Evolutionary conservation across 148 eudicot genomes (phyloP).

Genomic region (Salicornia ramosissima): DNA sequence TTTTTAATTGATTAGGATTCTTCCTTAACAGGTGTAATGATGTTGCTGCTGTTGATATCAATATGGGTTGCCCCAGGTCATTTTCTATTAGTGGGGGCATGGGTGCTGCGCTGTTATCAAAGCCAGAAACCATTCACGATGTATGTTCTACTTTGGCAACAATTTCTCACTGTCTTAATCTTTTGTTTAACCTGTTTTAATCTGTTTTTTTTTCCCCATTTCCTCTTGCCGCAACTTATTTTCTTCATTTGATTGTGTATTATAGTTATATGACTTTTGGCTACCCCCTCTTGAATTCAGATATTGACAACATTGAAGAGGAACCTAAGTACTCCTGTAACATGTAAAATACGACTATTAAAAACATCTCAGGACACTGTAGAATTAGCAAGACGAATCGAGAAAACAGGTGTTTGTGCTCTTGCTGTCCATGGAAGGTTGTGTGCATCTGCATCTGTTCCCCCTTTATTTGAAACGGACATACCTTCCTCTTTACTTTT

Average conservation of each 20-base stretch:
- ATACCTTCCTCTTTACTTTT: not conserved
- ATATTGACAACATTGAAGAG: constrained; percentile 77
- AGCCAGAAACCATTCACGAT: constrained; percentile 90
- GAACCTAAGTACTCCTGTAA: constrained; percentile 64
- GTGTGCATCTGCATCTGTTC: not conserved
- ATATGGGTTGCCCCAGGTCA: constrained; percentile 93
- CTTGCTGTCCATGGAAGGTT: constrained; percentile 94
- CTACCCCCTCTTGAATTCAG: constrained; percentile 30
- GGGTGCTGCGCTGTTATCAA: constrained; percentile 83
- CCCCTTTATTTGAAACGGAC: not conserved
- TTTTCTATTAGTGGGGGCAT: constrained; percentile 90
- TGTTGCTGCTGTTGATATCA: constrained; percentile 88
- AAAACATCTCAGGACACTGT: constrained; percentile 56
- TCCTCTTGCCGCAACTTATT: not conserved
- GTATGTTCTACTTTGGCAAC: constrained; percentile 31
- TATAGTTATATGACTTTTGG: not conserved
- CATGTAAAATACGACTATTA: constrained; percentile 80
- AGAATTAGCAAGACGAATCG: constrained; percentile 74
- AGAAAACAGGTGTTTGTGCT: constrained; percentile 89
- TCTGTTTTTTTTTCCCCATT: too few relatives aligned
- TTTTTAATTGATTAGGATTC: not conserved
- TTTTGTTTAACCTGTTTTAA: not conserved
- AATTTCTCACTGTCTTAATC: constrained; percentile 3
- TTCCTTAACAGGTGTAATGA: constrained; percentile 60
- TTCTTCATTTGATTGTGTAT: constrained; percentile 3